A percentile compares a stretch with the other conserved stretches of the same genome.
These are phyloP conservation scores for Hura crepitans DNA, from an alignment of 441 rosid species.

Conservation along the genomic window DNA sequence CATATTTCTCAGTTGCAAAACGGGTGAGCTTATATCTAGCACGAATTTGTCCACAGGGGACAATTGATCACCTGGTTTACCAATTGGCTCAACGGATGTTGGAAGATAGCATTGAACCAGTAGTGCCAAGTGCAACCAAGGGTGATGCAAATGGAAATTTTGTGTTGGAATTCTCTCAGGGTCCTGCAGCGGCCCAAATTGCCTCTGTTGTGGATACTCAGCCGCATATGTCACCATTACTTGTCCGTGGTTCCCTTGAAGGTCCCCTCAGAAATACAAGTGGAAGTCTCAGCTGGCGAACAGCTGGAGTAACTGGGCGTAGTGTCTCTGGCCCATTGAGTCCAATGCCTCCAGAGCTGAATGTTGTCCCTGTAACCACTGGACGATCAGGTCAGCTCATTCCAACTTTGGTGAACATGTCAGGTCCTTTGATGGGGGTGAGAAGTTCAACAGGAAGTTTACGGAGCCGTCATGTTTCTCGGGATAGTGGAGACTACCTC, in stretches of 20 bases:
- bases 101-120: conserved; percentile 86
- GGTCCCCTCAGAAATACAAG: conserved; percentile 97
- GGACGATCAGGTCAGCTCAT: conserved; percentile 97
- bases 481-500: conserved; percentile 96
- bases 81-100: conserved; percentile 92
- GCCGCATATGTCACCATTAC: conserved; percentile 97
- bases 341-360: conserved; percentile 95
- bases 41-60: conserved; percentile 93
- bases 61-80: conserved; percentile 96
- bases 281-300: conserved; percentile 97
- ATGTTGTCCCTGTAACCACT: conserved; percentile 77
- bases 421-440: conserved; percentile 95
- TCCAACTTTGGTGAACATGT: conserved; percentile 87
- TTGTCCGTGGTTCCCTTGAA: conserved; percentile 96
- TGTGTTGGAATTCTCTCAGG: conserved; percentile 93
- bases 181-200: conserved; percentile 73
- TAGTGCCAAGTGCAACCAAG: conserved; percentile 53
- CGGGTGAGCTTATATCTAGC: conserved; percentile 94
- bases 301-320: conserved; percentile 86
- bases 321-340: conserved; percentile 96
- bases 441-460: conserved; percentile 95
- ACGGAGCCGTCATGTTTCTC: conserved; percentile 94
- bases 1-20: conserved; percentile 97
- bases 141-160: conserved; percentile 67
- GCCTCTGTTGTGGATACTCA: conserved; percentile 71